Percentiles rank a stretch among this genome's conserved stretches.
Evolutionary conservation across 768 basidiomycete genomes (phyloP).

Genomic region (Rhodotorula paludigena): DNA sequence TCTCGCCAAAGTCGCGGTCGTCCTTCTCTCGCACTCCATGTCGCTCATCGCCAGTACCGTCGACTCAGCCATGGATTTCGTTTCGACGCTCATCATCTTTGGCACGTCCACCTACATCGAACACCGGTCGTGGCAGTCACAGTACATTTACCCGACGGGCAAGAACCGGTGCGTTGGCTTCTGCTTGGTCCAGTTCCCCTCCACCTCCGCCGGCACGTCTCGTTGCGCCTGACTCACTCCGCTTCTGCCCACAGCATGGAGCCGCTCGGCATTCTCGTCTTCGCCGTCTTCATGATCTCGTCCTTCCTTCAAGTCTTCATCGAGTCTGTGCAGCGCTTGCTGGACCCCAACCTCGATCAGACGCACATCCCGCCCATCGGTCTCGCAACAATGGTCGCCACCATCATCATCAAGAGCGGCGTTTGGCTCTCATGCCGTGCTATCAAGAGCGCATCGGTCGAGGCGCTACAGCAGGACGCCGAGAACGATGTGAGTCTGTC

Average conservation of each 20-base stretch:
- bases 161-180: not conserved
- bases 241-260: conserved; percentile 48
- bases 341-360: conserved; percentile 37
- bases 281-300: conserved; percentile 50
- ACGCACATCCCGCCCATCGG: conserved; percentile 33
- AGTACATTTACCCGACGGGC: conserved; percentile 31
- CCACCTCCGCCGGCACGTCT: not conserved
- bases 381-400: conserved; percentile 45
- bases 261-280: conserved; percentile 50
- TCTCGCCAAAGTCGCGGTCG: conserved; percentile 47
- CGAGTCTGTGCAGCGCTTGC: conserved; percentile 47
- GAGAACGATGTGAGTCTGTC: conserved; percentile 46
- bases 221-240: conserved; percentile 20
- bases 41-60: conserved; percentile 49
- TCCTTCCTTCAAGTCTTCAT: conserved; percentile 47
- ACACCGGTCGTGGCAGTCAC: conserved; percentile 21
- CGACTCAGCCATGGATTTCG: conserved; percentile 49
- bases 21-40: conserved; percentile 49
- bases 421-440: conserved; percentile 31
- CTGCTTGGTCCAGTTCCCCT: too few relatives aligned
- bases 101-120: conserved; percentile 47
- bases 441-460: conserved; percentile 43
- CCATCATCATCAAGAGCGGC: conserved; percentile 47
- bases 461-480: conserved; percentile 51
- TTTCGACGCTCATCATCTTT: conserved; percentile 50